These are phyloP conservation scores for Scutellaria galericulata DNA, from an alignment of 257 asterid species.

Conservation along the genomic window DNA sequence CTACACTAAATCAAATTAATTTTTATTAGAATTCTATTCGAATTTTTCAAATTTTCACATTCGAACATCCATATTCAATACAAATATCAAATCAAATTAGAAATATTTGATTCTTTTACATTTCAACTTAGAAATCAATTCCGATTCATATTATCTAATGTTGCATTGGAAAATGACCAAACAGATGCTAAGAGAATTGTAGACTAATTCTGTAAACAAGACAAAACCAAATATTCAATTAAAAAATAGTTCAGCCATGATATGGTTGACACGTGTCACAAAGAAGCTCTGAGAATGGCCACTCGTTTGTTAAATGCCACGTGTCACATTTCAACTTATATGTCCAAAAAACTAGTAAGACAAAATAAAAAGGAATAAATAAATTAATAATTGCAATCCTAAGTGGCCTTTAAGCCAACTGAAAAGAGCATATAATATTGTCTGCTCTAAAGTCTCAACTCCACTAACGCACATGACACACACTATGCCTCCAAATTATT, in stretches of 20 bases:
- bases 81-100: too few relatives aligned
- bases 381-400: neutral
- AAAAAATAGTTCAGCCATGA: conserved; percentile 3
- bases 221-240: neutral
- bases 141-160: neutral
- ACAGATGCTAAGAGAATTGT: neutral
- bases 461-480: conserved; percentile 1
- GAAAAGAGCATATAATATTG: conserved; percentile 32
- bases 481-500: neutral
- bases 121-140: too few relatives aligned
- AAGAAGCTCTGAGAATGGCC: neutral
- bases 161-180: neutral
- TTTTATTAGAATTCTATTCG: too few relatives aligned
- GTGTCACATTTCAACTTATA: too few relatives aligned
- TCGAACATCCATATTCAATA: too few relatives aligned
- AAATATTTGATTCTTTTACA: too few relatives aligned
- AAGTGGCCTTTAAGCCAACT: conserved; percentile 39
- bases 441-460: neutral
- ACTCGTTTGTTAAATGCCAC: neutral
- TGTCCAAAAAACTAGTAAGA: neutral
- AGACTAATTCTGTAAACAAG: too few relatives aligned
- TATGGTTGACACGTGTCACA: conserved; percentile 23
- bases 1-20: too few relatives aligned
- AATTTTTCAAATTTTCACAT: too few relatives aligned
- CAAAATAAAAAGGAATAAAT: conserved; percentile 3